Evolutionary conservation across 1,139 yeast species (phyloP), one percentile per base, ranked within the genome.

Genomic region (Magnusiomyces magnusii): DNA sequence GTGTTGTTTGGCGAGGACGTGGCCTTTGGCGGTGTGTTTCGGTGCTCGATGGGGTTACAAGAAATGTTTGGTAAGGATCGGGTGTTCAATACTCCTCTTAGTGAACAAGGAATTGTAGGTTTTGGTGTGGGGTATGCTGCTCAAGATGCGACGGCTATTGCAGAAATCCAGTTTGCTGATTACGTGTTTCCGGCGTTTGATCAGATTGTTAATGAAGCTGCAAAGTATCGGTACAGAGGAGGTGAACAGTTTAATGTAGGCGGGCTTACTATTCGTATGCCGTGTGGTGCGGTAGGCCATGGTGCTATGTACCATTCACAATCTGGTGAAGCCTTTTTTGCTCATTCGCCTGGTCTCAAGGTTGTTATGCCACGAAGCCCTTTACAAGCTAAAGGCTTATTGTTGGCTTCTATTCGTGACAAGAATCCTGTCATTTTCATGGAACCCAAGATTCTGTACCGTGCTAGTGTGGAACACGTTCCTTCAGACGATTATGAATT

Each of bases 111-210:
- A 1, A 58, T 72, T 27, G 71, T 70, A 3, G 75, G 75, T 9
- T 72, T 72, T 59, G 74, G 68, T 1, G 65, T 72, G 23, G 75
- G 75, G 2, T 72, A 72, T 58, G 75, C 75, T 0, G 72, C 75
- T 15, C 68, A 68, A 69, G 69, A 70, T 55, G 67, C 66, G 58
- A 72, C 74, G 5, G 75, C 74, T n/a, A 70, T 72, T 59, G 75
- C 75, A 5, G 75, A 72, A 59, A 65, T 72, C 58, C 75, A 72
- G 62, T 72, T 72, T 62, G 74, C 75, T 7, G 75, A 72, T 58
- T 72, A 72, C 57, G 75, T 72, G 13, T 72, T 70, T 60, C 75
- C 75, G 2, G 75, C 75, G 0, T 72, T 72, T 63, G 75, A 72
- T 60, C 75, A 72, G 63, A 68, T 72, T 52, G 74, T 72, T 51